These are phyloP conservation scores for Pouteria campechiana DNA, from an alignment of 179 eudicot genomes.

Conservation along the genomic window DNA sequence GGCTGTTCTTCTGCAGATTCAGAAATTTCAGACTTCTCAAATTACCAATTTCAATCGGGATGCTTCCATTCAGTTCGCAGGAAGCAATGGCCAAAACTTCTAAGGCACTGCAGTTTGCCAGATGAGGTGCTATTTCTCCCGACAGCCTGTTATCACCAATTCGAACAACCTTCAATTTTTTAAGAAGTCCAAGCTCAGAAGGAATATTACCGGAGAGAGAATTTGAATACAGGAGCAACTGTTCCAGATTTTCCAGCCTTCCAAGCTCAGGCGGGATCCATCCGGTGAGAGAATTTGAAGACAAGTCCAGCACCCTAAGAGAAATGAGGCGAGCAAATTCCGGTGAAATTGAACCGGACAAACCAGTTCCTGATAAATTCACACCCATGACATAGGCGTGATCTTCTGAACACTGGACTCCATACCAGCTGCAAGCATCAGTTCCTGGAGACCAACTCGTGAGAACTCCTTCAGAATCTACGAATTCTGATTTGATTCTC, in stretches of 20 bases:
- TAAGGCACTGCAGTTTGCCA: constrained; percentile 52
- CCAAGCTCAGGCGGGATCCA: constrained; percentile 56
- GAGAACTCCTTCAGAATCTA: constrained; percentile 42
- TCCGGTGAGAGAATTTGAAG: constrained; percentile 52
- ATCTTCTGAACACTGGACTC: constrained; percentile 59
- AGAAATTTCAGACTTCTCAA: constrained; percentile 46
- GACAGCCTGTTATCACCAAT: constrained; percentile 57
- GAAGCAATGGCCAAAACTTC: constrained; percentile 48
- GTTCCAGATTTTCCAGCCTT: constrained; percentile 37
- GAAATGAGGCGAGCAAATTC: constrained; percentile 39
- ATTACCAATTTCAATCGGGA: constrained; percentile 54
- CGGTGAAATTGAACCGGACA: constrained; percentile 54
- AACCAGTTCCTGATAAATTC: constrained; percentile 52
- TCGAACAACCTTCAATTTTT: constrained; percentile 57
- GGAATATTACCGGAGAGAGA: constrained; percentile 58
- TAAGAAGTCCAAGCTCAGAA: constrained; percentile 38
- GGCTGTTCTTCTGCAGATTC: constrained; percentile 57
- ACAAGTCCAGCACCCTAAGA: constrained; percentile 56
- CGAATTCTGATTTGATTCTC: constrained; percentile 43
- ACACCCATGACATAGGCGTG: constrained; percentile 34
- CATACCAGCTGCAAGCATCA: constrained; percentile 60
- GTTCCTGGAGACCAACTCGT: constrained; percentile 43
- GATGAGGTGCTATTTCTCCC: constrained; percentile 32
- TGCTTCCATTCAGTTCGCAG: constrained; percentile 67
- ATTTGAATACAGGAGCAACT: constrained; percentile 54